Base-by-base conservation (phyloP, 306 rosid genomes). In the Adenanthera pavonina region DNA sequence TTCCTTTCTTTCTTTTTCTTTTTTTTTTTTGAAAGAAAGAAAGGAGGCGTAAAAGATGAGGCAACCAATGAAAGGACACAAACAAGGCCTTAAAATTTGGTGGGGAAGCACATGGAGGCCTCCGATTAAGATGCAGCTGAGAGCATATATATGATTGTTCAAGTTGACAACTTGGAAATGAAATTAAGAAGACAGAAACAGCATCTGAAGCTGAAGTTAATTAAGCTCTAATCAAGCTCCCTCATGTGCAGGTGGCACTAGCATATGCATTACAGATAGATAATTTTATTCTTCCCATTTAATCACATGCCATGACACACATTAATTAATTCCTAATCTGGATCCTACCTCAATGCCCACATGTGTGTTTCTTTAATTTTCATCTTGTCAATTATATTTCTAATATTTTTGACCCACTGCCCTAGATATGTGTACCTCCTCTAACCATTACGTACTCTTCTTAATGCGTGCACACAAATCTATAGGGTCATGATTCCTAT, bases 241-340 rank as follows among this genome's bases (percentile, higher is more conserved):
- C 14, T 65, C 61, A 81, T 44, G 56, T 36, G 79, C 38, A 47
- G 14, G 19, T 19, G 19, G 30, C 54, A 38, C 8, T 14, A 7
- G 11, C 14, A 46, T 41, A 6, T 51, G 19, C 16, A 30, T 65
- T 40, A 30, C 41, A 72, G 44, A 25, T 25, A 25, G 30, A 46
- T 61, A 61, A 17, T 36, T 60, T 80, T 80, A 72, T 72, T 79
- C 83, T 34, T 46, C 69, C 46, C 40, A 78, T 7, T 8, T 4
- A 68, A 13, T 44, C 83, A 79, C 72, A 60, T 72, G 79, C 10
- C 81, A 64, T 48, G 47, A 40, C 72, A 51, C 6, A 3, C 0
- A 41, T 41, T 41, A 25, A 25, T 40, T 40, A 40, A 46, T 46
- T 25, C 30, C 30, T 62, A 38, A 38, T 64, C 34, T 49, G 14